These are phyloP conservation scores for Monilinia fructicola DNA, from an alignment of 2,329 filamentous ascomycete genomes.

Conservation along the genomic window DNA sequence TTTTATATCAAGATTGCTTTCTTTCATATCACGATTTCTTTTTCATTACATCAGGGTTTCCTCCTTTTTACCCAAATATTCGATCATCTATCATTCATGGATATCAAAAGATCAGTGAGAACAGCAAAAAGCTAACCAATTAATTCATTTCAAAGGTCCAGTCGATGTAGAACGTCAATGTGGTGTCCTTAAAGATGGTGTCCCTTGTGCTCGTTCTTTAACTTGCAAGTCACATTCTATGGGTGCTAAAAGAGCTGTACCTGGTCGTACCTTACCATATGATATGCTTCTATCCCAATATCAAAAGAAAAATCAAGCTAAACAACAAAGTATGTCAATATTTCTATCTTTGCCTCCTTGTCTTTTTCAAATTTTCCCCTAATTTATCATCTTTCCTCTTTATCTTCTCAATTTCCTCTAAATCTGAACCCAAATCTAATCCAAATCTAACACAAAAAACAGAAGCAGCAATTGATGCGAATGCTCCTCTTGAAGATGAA, in stretches of 20 bases:
- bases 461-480: conserved; percentile 94
- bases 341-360: conserved; percentile 1
- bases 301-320: conserved; percentile 98
- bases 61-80: neutral
- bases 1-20: neutral
- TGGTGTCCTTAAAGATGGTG: conserved; percentile 83
- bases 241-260: conserved; percentile 87
- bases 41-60: no score
- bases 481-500: conserved; percentile 84
- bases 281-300: conserved; percentile 87
- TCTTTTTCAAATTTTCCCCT: conserved; percentile 3
- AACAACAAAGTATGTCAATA: conserved; percentile 78
- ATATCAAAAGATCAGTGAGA: neutral
- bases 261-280: conserved; percentile 83
- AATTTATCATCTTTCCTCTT: conserved; percentile 4
- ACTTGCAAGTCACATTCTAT: conserved; percentile 96
- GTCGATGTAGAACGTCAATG: conserved; percentile 95
- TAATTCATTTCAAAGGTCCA: conserved; percentile 53
- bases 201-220: conserved; percentile 81
- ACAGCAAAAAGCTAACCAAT: conserved; percentile 17
- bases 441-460: conserved; percentile 25
- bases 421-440: neutral
- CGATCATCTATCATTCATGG: conserved; percentile 3
- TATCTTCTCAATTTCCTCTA: neutral
- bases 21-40: neutral